Evolutionary conservation across 345 rosid species (phyloP), one percentile per base, ranked within the genome.

Genomic region (Euphorbia pulcherrima): DNA sequence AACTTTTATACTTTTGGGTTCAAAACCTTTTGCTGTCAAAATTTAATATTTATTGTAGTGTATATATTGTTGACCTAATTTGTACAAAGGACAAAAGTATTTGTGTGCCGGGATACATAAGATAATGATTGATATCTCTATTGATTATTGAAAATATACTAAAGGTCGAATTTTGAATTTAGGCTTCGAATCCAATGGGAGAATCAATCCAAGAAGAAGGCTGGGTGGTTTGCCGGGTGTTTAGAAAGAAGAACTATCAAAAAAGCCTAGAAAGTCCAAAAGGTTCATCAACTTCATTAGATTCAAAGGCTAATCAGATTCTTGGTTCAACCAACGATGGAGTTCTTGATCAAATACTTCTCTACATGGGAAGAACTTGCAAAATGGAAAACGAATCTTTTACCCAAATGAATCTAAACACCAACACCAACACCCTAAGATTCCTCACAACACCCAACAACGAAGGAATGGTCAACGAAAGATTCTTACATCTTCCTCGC

Each of bases 201-300:
- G 97, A 94, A 33, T 64, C 77, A 8, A 53, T 64, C 64, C 46
- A 80, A 23, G 99, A 94, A 79, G 99, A 94, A 60, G 97, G 99
- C 2, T 94, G 97, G 99, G 99, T 94, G 70, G 89, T 94, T 62
- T 92, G 97, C 77, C 87, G 99, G 10, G 92, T 92, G 1, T 94
- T 94, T 67, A 83, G 84, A 80, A 94, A 94, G 85, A 94, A 91
- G 78, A 92, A 90, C 75, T 84, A 88, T 71, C 96, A 87, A 77
- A 94, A 92, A 87, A 59, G 81, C 76, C 82, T 89, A 35, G 97
- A 89, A 53, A 86, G 85, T 74, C 91, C 95, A 24, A 87, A 80
- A 59, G 80, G 78, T 20, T 56, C 87, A 10, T 68, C 86, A 56
- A 62, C 77, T 76, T 79, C 78, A 17, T 57, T 78, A 78, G 86